phyloP scores from a whole-genome alignment of 2,329 filamentous ascomycete species.

The Bipolaris bicolor region DNA sequence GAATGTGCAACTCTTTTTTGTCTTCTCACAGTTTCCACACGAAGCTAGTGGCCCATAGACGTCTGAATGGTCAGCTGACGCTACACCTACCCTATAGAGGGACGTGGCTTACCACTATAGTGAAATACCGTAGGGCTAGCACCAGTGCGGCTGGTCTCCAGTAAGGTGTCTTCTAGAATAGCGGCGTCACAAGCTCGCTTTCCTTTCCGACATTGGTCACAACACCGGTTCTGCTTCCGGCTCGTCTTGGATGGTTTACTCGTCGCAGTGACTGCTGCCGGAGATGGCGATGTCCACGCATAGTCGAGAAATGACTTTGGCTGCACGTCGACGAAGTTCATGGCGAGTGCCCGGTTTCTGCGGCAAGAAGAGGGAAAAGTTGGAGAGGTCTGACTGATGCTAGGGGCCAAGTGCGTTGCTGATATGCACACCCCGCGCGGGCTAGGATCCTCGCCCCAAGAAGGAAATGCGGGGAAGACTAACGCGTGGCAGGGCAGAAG shows the following conservation, averaged over 20 bases:
- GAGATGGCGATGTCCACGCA: conserved; percentile 44
- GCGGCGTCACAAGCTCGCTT: conserved; percentile 55
- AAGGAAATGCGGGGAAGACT: conserved; percentile 39
- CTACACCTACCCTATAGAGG: background rate
- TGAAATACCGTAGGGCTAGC: conserved; percentile 40
- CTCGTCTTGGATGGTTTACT: conserved; percentile 41
- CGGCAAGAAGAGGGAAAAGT: conserved; percentile 38
- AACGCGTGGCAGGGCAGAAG: conserved; percentile 20
- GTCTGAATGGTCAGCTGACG: conserved; percentile 35
- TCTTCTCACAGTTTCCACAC: conserved; percentile 54
- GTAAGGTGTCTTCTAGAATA: conserved; percentile 43
- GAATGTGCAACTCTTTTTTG: conserved; percentile 54
- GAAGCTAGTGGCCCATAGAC: conserved; percentile 43
- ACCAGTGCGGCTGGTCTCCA: conserved; percentile 32
- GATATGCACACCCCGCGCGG: conserved; percentile 41
- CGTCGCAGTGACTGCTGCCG: conserved; percentile 23
- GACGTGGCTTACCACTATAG: conserved; percentile 41
- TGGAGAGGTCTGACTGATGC: conserved; percentile 21
- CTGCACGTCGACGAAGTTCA: conserved; percentile 48
- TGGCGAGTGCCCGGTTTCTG: conserved; percentile 32
- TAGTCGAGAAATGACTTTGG: conserved; percentile 47
- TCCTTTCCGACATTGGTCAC: conserved; percentile 55
- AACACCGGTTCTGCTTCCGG: conserved; percentile 54
- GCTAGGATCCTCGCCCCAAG: conserved; percentile 27
- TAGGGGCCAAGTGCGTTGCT: conserved; percentile 23